These are phyloP conservation scores for Aspergillus sp. DNA, from an alignment of 2,329 filamentous ascomycete species.

Conservation along the genomic window DNA sequence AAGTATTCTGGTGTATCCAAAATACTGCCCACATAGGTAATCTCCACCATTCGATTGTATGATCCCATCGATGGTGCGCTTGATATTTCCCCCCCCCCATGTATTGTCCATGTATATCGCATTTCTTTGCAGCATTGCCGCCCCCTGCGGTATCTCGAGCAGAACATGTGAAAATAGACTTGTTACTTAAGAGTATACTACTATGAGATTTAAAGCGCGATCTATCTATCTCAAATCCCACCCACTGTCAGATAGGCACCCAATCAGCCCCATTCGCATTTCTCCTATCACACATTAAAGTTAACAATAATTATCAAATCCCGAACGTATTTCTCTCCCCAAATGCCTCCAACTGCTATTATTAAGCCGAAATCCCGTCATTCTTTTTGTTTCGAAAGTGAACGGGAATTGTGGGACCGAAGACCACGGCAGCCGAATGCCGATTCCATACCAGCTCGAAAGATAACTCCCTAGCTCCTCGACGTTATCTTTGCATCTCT, in stretches of 20 bases:
- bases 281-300: too few species aligned
- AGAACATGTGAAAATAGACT: slow-evolving; percentile 9
- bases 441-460: neutral
- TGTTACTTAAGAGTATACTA: neutral
- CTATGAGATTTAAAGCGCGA: neutral
- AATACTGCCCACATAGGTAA: slow-evolving; percentile 3
- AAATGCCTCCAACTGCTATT: neutral
- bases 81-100: neutral
- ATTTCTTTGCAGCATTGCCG: neutral
- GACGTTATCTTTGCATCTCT: neutral
- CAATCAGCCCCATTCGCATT: too few species aligned
- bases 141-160: neutral
- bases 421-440: neutral
- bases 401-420: neutral
- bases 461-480: neutral
- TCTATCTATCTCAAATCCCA: neutral
- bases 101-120: slow-evolving; percentile 9
- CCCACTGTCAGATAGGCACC: too few species aligned
- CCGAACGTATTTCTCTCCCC: too few species aligned
- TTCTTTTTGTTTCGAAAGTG: neutral
- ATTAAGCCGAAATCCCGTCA: neutral
- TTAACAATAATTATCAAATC: too few species aligned
- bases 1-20: neutral
- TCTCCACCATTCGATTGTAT: slow-evolving; percentile 9
- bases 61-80: neutral